Conservation (phyloP, 805 yeast genomes). For the Scheffersomyces ergatensis region DNA sequence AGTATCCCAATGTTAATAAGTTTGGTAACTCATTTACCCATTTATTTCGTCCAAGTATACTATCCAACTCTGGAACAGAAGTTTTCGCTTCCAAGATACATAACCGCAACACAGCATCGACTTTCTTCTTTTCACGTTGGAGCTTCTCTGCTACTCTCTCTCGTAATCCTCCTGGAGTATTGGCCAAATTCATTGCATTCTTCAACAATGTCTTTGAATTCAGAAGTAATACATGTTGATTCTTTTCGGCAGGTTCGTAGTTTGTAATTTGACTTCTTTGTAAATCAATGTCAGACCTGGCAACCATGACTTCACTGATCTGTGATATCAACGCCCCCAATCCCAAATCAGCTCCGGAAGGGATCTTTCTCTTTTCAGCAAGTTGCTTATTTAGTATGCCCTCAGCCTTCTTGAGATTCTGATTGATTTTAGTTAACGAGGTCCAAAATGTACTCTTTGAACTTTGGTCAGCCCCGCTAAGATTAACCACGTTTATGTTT, state of each 20-base stretch:
- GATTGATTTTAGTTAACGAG: constrained; percentile 35
- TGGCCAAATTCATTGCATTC: constrained; percentile 44
- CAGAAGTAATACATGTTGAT: constrained; percentile 25
- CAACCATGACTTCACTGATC: constrained; percentile 43
- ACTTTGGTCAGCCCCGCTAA: constrained; percentile 3
- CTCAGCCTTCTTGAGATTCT: constrained; percentile 37
- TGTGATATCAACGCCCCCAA: constrained; percentile 32
- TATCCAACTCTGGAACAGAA: constrained; percentile 23
- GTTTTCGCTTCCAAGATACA: constrained; percentile 44
- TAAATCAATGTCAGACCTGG: constrained; percentile 51
- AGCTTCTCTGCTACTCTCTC: constrained; percentile 45
- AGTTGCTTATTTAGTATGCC: constrained; percentile 22
- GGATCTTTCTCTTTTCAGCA: constrained; percentile 11
- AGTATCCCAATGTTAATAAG: constrained; percentile 25
- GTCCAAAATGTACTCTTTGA: constrained; percentile 33
- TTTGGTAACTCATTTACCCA: constrained; percentile 29
- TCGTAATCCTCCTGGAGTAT: constrained; percentile 49
- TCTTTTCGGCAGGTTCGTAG: constrained; percentile 26
- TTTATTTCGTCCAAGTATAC: constrained; percentile 24
- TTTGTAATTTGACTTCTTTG: constrained; percentile 41
- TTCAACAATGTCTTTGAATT: constrained; percentile 44
- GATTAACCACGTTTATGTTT: constrained; percentile 2
- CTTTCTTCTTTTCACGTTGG: constrained; percentile 37
- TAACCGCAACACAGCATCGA: constrained; percentile 45
- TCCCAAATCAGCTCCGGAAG: constrained; percentile 18